Evolutionary conservation across 495 filamentous ascomycete species (phyloP), one percentile per base, ranked within the genome.

Genomic region (Xylaria telfairii): DNA sequence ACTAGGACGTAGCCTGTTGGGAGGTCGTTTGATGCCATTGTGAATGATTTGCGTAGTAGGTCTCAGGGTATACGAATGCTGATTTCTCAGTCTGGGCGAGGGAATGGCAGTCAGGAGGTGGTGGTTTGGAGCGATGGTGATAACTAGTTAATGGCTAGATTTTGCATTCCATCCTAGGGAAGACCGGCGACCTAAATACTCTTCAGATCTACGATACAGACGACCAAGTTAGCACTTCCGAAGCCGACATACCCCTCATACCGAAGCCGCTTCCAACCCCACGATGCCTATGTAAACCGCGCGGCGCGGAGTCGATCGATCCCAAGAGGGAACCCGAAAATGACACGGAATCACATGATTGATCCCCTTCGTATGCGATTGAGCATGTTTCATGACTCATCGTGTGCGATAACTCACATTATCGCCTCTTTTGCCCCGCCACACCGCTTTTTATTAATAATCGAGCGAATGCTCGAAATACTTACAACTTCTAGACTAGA

Each of bases 1-100:
- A 77, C 74, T 9, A 84, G 67, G 21, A 64, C 75, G 66, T 83
- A 83, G 51, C 77, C 77, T 17, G 60, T 2, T 0, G 81, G 79
- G 17, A 84, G 80, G 28, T 7, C 30, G 21, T 5, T 44, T 41
- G 63, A 24, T 1, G 69, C 8, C 63, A 68, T 68, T 39, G 65
- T 37, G 37, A 19, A 10, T 37, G 8, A 10, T 37, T 57, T 59
- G 30, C 21, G 17, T 59, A 59, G 30, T 46, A 15, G 44, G 7
- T 37, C 9, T 32, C 9, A 4, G 54, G 4, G 17, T 9, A 21
- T 26, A n/a, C 28, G 26, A n/a, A 7, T n/a, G 28, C 17, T 4
- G 26, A 57, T 57, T 19, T 54, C 26, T 56, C 13, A 17, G 53
- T 30, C 30, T 37, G 30, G 8, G 17, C 21, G 54, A 21, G 17